phyloP scores from a whole-genome alignment of 805 yeast genomes.

The Suhomyces kilbournensis region DNA sequence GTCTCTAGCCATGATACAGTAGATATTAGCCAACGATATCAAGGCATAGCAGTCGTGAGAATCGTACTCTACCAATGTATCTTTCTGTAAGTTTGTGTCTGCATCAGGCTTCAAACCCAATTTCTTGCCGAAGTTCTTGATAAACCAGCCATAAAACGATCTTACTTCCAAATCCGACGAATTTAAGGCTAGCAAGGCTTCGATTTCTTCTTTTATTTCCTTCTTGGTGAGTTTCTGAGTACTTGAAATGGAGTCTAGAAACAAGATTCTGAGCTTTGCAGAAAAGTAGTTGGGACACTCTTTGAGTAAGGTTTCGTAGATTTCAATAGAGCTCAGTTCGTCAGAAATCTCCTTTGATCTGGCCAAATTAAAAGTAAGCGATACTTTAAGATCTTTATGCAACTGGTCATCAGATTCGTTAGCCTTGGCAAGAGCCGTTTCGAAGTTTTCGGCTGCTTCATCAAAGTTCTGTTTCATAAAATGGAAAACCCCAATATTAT shows the following conservation, averaged over 20 bases:
- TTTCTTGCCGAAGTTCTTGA: slow-evolving; percentile 57
- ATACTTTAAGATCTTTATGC: slow-evolving; percentile 26
- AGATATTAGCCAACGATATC: slow-evolving; percentile 85
- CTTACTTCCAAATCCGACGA: slow-evolving; percentile 76
- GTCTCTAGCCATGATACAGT: slow-evolving; percentile 79
- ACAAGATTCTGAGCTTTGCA: slow-evolving; percentile 70
- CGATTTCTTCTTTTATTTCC: slow-evolving; percentile 52
- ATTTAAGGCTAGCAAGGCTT: slow-evolving; percentile 49
- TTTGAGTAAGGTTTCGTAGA: slow-evolving; percentile 56
- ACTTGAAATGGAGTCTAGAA: slow-evolving; percentile 50
- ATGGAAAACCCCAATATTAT: slow-evolving; percentile 83
- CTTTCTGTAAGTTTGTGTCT: slow-evolving; percentile 80
- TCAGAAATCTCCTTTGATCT: slow-evolving; percentile 57
- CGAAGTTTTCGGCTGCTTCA: slow-evolving; percentile 56
- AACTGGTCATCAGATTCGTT: slow-evolving; percentile 25
- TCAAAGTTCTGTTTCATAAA: slow-evolving; percentile 60
- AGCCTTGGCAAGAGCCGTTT: slow-evolving; percentile 43
- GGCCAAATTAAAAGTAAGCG: slow-evolving; percentile 65
- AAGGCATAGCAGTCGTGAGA: slow-evolving; percentile 89
- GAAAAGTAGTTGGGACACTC: slow-evolving; percentile 68
- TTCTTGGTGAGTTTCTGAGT: slow-evolving; percentile 34
- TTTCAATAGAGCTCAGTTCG: slow-evolving; percentile 35
- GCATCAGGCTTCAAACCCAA: slow-evolving; percentile 47
- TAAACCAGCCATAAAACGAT: slow-evolving; percentile 89
- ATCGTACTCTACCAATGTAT: slow-evolving; percentile 75